Base-by-base conservation (phyloP, 306 rosid species). In the Calophaca sinica region DNA sequence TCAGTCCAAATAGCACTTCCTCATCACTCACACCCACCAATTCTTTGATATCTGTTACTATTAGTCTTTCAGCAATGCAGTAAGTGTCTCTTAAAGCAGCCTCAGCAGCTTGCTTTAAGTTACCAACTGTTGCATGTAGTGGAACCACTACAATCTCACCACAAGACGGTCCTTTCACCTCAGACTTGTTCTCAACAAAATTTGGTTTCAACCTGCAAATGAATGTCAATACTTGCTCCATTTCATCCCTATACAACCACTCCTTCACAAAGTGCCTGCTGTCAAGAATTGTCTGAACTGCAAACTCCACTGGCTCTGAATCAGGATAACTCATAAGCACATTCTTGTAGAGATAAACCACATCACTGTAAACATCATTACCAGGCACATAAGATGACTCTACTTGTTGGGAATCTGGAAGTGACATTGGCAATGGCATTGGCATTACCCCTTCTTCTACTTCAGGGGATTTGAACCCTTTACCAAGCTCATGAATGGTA, bases 201-300 rank as follows among this genome's bases (percentile, higher is more conserved):
- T 81, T 88, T 10, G 88, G 92, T 31, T 78, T 79, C 82, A 91
- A 58, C 45, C 78, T 46, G 70, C 92, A 87, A 55, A 87, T 48
- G 64, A 94, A 88, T 63, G 96, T 88, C 83, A 93, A 70, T 4
- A 51, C 74, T 55, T 88, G 89, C n/a, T 86, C 90, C 55, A 83
- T 79, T 53, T 91, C 97, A 74, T 89, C 96, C 42, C 36, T 39
- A 13, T 84, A 46, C 32, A 83, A 44, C 90, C 92, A 91, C 42
- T 88, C 96, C 80, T 94, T 94, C 15, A 86, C 91, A 55, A 94
- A 91, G 48, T 89, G 91, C 68, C 89, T 88, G 64, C 93, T 76
- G 70, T 94, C 94, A 12, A 94, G 79, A 35, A 94, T 70, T 38
- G 84, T 86, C 74, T 71, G 98, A 72, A 81, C 77, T 38, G 97